These are phyloP conservation scores for Pedinophyceae sp. DNA, from an alignment of 139 green algal genomes.

Conservation along the genomic window DNA sequence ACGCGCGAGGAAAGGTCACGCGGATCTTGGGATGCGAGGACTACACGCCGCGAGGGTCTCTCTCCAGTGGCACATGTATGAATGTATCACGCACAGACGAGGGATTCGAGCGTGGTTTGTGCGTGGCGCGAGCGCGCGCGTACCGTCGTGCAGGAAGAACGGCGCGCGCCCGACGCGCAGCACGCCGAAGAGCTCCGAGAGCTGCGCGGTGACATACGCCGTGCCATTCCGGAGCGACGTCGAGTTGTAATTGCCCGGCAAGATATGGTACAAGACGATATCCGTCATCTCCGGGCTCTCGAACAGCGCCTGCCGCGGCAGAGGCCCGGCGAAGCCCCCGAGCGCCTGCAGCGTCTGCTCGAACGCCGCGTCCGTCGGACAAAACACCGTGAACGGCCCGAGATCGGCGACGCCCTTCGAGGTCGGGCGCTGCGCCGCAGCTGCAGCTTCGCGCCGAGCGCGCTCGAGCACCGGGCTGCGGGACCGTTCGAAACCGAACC, in stretches of 20 bases:
- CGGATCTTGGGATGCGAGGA: too few relatives aligned
- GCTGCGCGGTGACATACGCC: conserved; percentile 28
- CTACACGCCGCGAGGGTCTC: too few relatives aligned
- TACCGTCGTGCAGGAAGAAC: conserved; percentile 23
- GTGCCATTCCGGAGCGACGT: conserved; percentile 42
- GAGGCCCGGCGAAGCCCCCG: conserved; percentile 1
- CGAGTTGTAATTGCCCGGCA: conserved; percentile 30
- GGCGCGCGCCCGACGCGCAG: neutral
- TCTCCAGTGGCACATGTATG: too few relatives aligned
- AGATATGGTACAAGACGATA: conserved; percentile 48
- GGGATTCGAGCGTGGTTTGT: too few relatives aligned
- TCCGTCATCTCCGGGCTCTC: conserved; percentile 32
- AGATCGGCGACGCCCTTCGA: conserved; percentile 20
- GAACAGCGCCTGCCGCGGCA: conserved; percentile 26
- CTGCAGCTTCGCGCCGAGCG: too few relatives aligned
- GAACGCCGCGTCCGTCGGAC: conserved; percentile 1
- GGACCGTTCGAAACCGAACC: too few relatives aligned
- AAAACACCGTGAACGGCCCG: conserved; percentile 27
- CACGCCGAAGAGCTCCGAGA: conserved; percentile 34
- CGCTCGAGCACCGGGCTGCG: too few relatives aligned
- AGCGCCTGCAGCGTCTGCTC: conserved; percentile 2
- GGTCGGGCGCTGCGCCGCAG: neutral
- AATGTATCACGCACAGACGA: too few relatives aligned
- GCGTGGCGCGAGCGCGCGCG: neutral
- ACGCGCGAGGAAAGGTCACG: neutral